These are phyloP conservation scores for Ustilago bromivora DNA, from an alignment of 1,284 basidiomycete genomes.

Conservation along the genomic window DNA sequence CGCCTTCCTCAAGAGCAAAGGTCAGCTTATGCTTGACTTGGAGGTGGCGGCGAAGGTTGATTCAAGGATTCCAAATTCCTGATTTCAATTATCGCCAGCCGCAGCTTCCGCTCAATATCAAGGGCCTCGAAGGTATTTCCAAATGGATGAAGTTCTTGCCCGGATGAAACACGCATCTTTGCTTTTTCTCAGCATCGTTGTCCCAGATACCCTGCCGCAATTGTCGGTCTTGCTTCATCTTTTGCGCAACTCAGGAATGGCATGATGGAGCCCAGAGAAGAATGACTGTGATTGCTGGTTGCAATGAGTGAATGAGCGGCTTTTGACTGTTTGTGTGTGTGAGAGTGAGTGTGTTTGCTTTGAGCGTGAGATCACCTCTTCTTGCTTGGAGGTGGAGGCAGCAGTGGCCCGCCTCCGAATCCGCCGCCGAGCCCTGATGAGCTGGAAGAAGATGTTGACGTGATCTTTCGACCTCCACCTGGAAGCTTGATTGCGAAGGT, in stretches of 20 bases:
- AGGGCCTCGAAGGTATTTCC: constrained; percentile 47
- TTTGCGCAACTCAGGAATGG: not conserved
- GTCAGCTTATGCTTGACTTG: constrained; percentile 55
- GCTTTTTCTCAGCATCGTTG: not conserved
- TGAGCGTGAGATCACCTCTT: constrained; percentile 25
- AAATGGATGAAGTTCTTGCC: constrained; percentile 53
- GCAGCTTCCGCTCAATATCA: constrained; percentile 52
- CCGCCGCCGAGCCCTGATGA: constrained; percentile 35
- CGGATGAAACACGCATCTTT: not conserved
- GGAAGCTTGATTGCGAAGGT: constrained; percentile 77
- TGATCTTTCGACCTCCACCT: constrained; percentile 47
- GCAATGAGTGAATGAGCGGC: not conserved
- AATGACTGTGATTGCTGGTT: constrained; percentile 5
- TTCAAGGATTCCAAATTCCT: constrained; percentile 57
- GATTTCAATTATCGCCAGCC: constrained; percentile 55
- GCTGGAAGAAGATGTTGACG: constrained; percentile 18
- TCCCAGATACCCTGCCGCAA: constrained; percentile 5
- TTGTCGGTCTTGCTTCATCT: constrained; percentile 4
- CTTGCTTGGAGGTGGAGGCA: constrained; percentile 57
- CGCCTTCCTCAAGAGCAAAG: constrained; percentile 57
- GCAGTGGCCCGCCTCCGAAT: constrained; percentile 34
- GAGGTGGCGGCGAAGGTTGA: constrained; percentile 52
- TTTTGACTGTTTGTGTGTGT: no score
- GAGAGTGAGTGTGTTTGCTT: not conserved
- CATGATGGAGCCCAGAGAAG: not conserved